phyloP scores from a whole-genome alignment of 2,329 filamentous ascomycete species.

The Aspergillus sp. region DNA sequence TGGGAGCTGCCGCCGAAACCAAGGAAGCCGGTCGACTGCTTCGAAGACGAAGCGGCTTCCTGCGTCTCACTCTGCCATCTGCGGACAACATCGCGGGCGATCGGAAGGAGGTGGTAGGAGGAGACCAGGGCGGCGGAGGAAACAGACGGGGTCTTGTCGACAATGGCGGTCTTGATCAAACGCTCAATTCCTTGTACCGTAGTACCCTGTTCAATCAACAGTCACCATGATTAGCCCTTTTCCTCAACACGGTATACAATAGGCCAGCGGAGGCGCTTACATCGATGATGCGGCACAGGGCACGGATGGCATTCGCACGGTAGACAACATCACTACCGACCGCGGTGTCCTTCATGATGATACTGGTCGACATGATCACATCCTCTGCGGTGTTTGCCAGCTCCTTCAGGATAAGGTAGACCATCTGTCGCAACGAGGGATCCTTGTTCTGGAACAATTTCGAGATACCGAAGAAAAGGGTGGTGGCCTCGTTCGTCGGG shows the following conservation, averaged over 20 bases:
- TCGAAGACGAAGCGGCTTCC: conserved; percentile 86
- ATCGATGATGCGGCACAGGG: conserved; percentile 94
- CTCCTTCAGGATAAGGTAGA: conserved; percentile 98
- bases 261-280: conserved; percentile 50
- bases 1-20: conserved; percentile 81
- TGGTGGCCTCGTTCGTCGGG: conserved; percentile 94
- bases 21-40: conserved; percentile 86
- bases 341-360: conserved; percentile 99
- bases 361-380: conserved; percentile 99
- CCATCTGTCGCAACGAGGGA: conserved; percentile 96
- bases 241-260: neutral
- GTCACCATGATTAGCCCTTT: conserved; percentile 14
- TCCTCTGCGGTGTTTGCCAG: conserved; percentile 92
- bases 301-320: conserved; percentile 92
- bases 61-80: conserved; percentile 99
- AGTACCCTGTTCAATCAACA: conserved; percentile 61
- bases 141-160: conserved; percentile 97
- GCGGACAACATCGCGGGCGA: conserved; percentile 90
- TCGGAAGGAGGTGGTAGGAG: conserved; percentile 94
- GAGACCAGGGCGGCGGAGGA: conserved; percentile 95
- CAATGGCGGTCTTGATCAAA: conserved; percentile 98
- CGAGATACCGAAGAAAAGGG: conserved; percentile 97
- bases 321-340: conserved; percentile 92
- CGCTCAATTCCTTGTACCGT: conserved; percentile 98
- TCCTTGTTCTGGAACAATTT: conserved; percentile 99